These are phyloP conservation scores for Aeminium ludgeri DNA, from an alignment of 495 filamentous ascomycete genomes.

Conservation along the genomic window DNA sequence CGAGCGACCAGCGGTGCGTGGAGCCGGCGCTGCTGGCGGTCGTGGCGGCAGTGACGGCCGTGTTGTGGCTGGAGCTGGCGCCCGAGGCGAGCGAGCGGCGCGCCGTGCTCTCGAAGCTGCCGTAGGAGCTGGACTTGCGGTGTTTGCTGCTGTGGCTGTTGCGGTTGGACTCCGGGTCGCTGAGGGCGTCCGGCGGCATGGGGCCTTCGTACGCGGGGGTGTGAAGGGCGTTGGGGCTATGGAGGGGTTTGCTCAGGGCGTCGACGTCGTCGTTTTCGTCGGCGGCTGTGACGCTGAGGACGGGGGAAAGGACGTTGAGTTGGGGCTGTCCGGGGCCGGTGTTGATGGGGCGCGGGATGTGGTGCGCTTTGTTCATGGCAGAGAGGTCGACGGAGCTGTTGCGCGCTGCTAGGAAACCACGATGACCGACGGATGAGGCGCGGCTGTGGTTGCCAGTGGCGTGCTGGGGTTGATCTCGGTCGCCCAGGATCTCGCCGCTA, in stretches of 20 bases:
- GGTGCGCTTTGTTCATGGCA: neutral
- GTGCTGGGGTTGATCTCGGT: too few species aligned
- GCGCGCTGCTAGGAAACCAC: constrained; percentile 13
- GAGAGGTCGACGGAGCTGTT: constrained; percentile 1
- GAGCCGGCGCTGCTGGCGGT: neutral
- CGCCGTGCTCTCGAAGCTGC: constrained; percentile 2
- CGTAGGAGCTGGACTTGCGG: constrained; percentile 9
- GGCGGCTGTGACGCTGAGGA: constrained; percentile 6
- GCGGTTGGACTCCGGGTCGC: constrained; percentile 6
- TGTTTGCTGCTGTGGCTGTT: neutral
- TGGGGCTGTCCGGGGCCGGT: neutral
- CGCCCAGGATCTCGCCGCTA: too few species aligned
- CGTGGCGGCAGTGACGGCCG: neutral
- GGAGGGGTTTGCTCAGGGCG: neutral
- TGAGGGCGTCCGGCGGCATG: constrained; percentile 5
- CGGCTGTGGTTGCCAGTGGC: neutral
- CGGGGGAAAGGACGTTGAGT: constrained; percentile 7
- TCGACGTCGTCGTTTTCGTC: neutral
- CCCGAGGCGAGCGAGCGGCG: neutral
- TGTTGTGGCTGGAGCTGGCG: too few species aligned
- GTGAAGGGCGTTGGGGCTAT: neutral
- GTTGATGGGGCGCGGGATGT: neutral
- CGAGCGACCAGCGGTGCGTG: constrained; percentile 35
- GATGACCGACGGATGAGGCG: constrained; percentile 8
- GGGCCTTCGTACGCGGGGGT: neutral